A percentile compares a stretch with the other conserved stretches of the same genome.
Evolutionary conservation across 345 rosid species (phyloP).

Genomic region (Combretum micranthum): DNA sequence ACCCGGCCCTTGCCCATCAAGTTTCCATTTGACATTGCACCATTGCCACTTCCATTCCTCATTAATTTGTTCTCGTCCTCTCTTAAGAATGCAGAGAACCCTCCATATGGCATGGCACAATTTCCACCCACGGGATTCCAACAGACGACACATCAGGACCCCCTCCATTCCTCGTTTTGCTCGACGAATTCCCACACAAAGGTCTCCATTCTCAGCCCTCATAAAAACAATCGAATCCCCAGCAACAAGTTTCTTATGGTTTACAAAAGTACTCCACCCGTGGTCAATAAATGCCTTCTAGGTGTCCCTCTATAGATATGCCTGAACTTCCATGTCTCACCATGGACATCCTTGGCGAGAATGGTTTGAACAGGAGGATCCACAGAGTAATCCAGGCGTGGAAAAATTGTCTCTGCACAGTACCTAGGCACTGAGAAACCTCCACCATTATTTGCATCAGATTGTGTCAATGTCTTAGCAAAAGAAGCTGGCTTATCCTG

Average conservation of each 20-base stretch:
- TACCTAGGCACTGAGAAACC: conserved; percentile 80
- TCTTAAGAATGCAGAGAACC: conserved; percentile 45
- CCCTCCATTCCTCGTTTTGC: conserved; percentile 52
- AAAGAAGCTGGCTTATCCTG: conserved; percentile 63
- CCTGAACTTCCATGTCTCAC: conserved; percentile 69
- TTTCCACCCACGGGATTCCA: conserved; percentile 46
- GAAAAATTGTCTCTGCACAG: conserved; percentile 80
- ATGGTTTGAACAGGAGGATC: conserved; percentile 83
- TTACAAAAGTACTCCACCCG: conserved; percentile 90
- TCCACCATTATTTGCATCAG: conserved; percentile 82
- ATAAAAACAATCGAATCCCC: conserved; percentile 90
- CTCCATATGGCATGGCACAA: conserved; percentile 36
- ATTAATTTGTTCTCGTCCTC: conserved; percentile 39
- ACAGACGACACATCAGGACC: conserved; percentile 42
- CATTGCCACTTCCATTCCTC: conserved; percentile 33
- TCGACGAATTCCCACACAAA: conserved; percentile 77
- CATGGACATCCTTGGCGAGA: conserved; percentile 68
- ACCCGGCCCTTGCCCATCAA: conserved; percentile 37
- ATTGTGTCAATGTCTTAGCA: conserved; percentile 68
- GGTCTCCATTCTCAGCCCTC: conserved; percentile 73
- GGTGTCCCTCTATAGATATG: conserved; percentile 80
- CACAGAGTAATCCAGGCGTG: conserved; percentile 53
- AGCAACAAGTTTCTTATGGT: conserved; percentile 86
- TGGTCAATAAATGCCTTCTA: conserved; percentile 67
- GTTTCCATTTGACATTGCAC: conserved; percentile 17